A percentile compares a stretch with the other conserved stretches of the same genome.
Conservation (phyloP, 148 eudicot genomes). For the Tetragonia tetragonoides region DNA sequence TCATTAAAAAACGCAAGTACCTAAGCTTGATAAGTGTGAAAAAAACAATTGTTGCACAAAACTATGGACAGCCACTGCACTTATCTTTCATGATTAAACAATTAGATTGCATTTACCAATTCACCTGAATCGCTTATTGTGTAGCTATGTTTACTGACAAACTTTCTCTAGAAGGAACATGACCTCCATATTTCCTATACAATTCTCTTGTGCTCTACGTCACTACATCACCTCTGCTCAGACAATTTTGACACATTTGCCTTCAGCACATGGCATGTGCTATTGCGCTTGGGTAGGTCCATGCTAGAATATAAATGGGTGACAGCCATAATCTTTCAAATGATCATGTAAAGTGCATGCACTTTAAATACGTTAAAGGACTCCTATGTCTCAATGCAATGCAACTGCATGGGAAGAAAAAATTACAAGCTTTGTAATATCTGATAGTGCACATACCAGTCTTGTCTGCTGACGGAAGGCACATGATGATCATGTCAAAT, state of each 20-base stretch:
- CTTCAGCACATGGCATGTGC: background rate
- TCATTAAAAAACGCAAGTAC: background rate
- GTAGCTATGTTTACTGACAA: background rate
- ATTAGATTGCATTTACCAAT: too few relatives aligned
- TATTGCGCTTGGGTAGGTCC: background rate
- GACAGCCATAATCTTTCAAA: background rate
- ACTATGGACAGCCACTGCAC: too few relatives aligned
- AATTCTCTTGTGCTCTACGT: background rate
- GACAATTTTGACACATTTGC: background rate
- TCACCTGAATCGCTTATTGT: too few relatives aligned
- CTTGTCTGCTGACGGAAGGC: slow-evolving; percentile 72
- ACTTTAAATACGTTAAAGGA: background rate
- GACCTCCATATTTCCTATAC: background rate
- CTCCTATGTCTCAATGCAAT: background rate
- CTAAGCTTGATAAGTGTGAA: too few relatives aligned
- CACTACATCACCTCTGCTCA: background rate
- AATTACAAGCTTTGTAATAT: background rate
- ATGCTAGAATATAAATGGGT: background rate
- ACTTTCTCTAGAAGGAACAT: background rate
- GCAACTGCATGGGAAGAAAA: background rate
- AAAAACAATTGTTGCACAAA: too few relatives aligned
- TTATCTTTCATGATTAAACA: too few relatives aligned
- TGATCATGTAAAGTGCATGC: background rate
- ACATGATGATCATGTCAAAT: slow-evolving; percentile 83
- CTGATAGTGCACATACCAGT: slow-evolving; percentile 52